phyloP scores from a whole-genome alignment of 495 filamentous ascomycete species.

The Pyrenopolyporus hunteri region DNA sequence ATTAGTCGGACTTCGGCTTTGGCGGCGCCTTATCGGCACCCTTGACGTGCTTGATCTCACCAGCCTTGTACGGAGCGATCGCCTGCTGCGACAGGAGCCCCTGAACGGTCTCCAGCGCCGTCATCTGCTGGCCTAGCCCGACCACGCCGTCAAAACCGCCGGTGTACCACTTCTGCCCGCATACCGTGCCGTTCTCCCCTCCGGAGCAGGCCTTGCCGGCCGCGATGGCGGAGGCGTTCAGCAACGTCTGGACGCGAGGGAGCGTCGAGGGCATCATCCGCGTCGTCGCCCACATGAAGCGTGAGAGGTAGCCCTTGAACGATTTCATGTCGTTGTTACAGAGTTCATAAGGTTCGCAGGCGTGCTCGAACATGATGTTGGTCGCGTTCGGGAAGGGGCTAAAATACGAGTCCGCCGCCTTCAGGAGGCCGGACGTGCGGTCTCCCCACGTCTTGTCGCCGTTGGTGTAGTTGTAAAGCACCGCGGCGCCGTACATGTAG shows the following conservation, averaged over 20 bases:
- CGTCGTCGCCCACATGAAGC: conserved; percentile 72
- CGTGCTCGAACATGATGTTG: conserved; percentile 69
- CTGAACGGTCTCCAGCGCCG: conserved; percentile 71
- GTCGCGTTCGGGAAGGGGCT: conserved; percentile 49
- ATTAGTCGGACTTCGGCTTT: not conserved
- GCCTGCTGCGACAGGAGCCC: conserved; percentile 55
- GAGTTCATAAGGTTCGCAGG: conserved; percentile 67
- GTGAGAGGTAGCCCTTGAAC: conserved; percentile 80
- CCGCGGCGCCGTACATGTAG: conserved; percentile 68
- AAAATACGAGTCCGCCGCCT: conserved; percentile 45
- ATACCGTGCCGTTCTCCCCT: conserved; percentile 60
- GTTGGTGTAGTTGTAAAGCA: conserved; percentile 68
- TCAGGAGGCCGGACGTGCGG: conserved; percentile 57
- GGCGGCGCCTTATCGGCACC: conserved; percentile 29
- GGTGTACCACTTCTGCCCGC: conserved; percentile 74
- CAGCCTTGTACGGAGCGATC: conserved; percentile 46
- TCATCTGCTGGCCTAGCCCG: conserved; percentile 75
- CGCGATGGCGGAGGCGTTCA: conserved; percentile 65
- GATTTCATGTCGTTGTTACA: conserved; percentile 77
- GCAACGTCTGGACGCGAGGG: conserved; percentile 54
- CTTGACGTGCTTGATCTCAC: conserved; percentile 50
- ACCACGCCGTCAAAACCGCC: conserved; percentile 63
- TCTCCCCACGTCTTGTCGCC: conserved; percentile 57
- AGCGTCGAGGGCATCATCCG: conserved; percentile 64
- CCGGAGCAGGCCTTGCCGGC: conserved; percentile 72